Percentiles rank a stretch among this genome's conserved stretches.
Evolutionary conservation across 78 protist genomes (phyloP).

Genomic region (Bigelowiella natans): DNA sequence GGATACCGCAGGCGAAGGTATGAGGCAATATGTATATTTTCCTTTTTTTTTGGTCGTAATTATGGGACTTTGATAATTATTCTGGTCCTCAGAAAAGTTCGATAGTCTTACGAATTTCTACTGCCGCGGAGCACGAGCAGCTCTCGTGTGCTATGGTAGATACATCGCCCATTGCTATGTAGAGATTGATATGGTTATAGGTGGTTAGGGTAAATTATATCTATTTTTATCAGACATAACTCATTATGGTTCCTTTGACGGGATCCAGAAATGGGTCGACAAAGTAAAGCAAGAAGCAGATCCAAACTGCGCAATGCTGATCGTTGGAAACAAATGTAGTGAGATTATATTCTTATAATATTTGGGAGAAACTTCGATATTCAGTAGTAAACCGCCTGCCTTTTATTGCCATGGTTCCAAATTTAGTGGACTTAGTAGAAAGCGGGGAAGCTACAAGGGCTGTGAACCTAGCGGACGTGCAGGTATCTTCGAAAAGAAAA

Average conservation of each 20-base stretch:
- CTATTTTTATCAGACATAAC: not conserved
- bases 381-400: no score
- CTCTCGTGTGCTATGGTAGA: not conserved
- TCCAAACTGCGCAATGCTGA: not conserved
- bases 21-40: no score
- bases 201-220: no score
- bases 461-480: not conserved
- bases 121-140: not conserved
- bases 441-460: not conserved
- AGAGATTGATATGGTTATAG: no score
- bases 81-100: not conserved
- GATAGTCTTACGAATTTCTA: not conserved
- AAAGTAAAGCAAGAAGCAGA: not conserved
- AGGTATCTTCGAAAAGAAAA: not conserved
- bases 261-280: not conserved
- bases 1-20: slow-evolving; percentile 5
- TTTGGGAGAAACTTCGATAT: not conserved
- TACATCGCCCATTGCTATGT: no score
- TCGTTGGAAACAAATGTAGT: slow-evolving; percentile 1
- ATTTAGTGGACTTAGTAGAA: not conserved
- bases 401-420: not conserved
- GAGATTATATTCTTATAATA: not conserved
- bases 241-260: not conserved
- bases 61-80: no score
- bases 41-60: no score